Base-by-base conservation (phyloP, 2,329 filamentous ascomycete species). In the Dendryphion nanum region DNA sequence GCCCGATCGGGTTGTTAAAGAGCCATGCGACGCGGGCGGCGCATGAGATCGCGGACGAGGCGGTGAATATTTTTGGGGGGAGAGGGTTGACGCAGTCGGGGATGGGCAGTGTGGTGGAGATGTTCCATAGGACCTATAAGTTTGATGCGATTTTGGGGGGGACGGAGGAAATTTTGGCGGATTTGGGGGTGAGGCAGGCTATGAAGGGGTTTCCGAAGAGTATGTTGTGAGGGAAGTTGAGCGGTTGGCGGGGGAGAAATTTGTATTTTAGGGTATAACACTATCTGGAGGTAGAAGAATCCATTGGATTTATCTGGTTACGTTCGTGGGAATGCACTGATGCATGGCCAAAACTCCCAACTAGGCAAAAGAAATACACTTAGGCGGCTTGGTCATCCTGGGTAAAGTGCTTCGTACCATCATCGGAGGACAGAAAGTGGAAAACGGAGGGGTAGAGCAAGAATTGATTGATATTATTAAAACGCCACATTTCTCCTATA, bases 1-100 rank as follows among this genome's bases (percentile, higher is more conserved):
- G 89, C 0, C 87, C 88, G 18, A 89, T 94, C 47, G 88, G 82
- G 6, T 74, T 94, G 16, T 77, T 94, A 41, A 95, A 95, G 71
- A 86, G 85, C 65, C 85, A 81, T 65, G 72, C 76, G 32, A 94
- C 89, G 4, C 78, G 86, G 20, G 81, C 82, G 28, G 85, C 87
- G 1, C 86, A 91, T 61, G 87, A 93, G 57, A 81, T 91, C 51
- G 87, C 89, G 44, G 87, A 93, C 62, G 84, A 90, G 57, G 79
- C 86, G 2, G 83, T 88, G 4, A 89, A 93, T 61, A 90, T 94
- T 58, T 94, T 89, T 67, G 89, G 89, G 32, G 89, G 89, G 5
- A 77, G 88, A 38, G 88, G 82, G 3, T 66, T 94, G 6, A 94
- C 89, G 1, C 83, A 89, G 68, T 78, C 78, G 0, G 88, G 88